Evolutionary conservation across 108 stramenopile species (phyloP).

Genomic region (Pseudonitzschia delicatissima): DNA sequence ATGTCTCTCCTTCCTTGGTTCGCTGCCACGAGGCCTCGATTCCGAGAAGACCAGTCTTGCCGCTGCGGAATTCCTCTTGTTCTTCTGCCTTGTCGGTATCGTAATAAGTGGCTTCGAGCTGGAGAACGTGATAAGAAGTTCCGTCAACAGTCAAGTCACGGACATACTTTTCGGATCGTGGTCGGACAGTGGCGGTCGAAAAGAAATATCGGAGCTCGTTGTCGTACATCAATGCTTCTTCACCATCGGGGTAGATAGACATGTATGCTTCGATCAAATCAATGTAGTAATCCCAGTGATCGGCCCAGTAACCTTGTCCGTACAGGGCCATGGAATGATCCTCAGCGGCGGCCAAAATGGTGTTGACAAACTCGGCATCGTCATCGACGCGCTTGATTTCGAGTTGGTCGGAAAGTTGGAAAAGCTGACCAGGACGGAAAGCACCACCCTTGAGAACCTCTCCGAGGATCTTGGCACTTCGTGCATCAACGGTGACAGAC

Average conservation of each 20-base stretch:
- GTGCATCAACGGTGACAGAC: slow-evolving; percentile 51
- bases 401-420: slow-evolving; percentile 71
- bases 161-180: slow-evolving; percentile 86
- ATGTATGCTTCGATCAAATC: slow-evolving; percentile 90
- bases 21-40: slow-evolving; percentile 91
- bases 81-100: slow-evolving; percentile 72
- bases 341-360: slow-evolving; percentile 60
- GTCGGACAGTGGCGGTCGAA: slow-evolving; percentile 85
- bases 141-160: slow-evolving; percentile 83
- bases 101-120: slow-evolving; percentile 82
- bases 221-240: slow-evolving; percentile 89
- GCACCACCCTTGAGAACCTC: slow-evolving; percentile 71
- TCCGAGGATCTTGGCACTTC: slow-evolving; percentile 52
- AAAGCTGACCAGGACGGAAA: slow-evolving; percentile 93
- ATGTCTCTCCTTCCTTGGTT: slow-evolving; percentile 55
- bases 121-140: slow-evolving; percentile 74
- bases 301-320: slow-evolving; percentile 87
- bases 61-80: slow-evolving; percentile 75
- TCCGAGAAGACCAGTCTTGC: slow-evolving; percentile 70
- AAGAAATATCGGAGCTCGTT: slow-evolving; percentile 85
- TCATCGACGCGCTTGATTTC: slow-evolving; percentile 52
- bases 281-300: slow-evolving; percentile 91
- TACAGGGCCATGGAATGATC: slow-evolving; percentile 78
- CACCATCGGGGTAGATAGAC: slow-evolving; percentile 91
- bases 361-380: slow-evolving; percentile 67